Conservation (phyloP, 257 asterid species). For the Anisodus acutangulus region DNA sequence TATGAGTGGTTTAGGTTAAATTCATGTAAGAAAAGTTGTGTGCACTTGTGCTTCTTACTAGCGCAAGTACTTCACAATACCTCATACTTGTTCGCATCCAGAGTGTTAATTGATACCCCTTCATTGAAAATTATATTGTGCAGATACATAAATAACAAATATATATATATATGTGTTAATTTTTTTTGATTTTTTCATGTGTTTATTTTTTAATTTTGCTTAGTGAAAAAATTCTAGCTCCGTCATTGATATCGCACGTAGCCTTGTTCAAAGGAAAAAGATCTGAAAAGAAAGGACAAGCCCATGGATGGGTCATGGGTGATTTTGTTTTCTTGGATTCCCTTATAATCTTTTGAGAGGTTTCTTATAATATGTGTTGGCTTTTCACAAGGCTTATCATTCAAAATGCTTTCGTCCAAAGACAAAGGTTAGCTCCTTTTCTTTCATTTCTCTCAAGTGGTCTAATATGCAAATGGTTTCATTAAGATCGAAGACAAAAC, state of each 20-base stretch:
- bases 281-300: not conserved
- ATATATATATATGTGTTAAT: not conserved
- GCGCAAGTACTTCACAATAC: not conserved
- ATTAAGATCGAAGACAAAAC: not conserved
- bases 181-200: too few relatives aligned
- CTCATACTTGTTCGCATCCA: not conserved
- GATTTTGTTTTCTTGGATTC: constrained; percentile 46
- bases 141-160: too few relatives aligned
- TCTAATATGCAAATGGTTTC: constrained; percentile 12
- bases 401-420: not conserved
- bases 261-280: not conserved
- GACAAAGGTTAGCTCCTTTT: constrained; percentile 5
- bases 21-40: not conserved
- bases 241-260: not conserved
- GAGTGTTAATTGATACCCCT: not conserved
- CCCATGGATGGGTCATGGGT: constrained; percentile 9
- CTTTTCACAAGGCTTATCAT: constrained; percentile 23
- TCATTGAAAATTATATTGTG: too few relatives aligned
- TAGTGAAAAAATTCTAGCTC: too few relatives aligned
- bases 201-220: too few relatives aligned
- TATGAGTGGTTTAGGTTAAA: not conserved
- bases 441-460: constrained; percentile 1
- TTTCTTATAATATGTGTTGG: not conserved
- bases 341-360: not conserved
- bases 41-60: not conserved